These are phyloP conservation scores for Naganishia friedmannii DNA, from an alignment of 768 basidiomycete genomes.

Conservation along the genomic window DNA sequence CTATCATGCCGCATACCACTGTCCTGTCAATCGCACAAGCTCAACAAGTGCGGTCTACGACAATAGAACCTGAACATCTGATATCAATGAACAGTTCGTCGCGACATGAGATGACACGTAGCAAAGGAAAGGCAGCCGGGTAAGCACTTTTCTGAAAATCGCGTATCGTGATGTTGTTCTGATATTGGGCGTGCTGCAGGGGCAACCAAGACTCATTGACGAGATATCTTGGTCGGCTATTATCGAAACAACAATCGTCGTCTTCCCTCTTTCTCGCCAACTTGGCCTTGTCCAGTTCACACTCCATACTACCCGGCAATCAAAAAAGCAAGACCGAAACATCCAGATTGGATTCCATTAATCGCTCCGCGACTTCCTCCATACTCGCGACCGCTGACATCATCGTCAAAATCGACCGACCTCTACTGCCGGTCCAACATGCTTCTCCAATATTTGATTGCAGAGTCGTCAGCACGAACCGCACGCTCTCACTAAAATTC, in stretches of 20 bases:
- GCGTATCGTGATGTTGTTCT: background rate
- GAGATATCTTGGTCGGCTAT: background rate
- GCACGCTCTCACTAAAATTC: slow-evolving; percentile 2
- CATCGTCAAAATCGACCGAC: background rate
- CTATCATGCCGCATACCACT: background rate
- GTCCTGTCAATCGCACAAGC: background rate
- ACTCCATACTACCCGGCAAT: background rate
- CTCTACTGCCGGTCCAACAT: slow-evolving; percentile 19
- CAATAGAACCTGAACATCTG: background rate
- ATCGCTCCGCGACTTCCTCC: background rate
- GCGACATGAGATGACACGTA: background rate
- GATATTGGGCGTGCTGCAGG: background rate
- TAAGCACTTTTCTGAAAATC: background rate
- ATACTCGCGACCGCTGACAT: slow-evolving; percentile 11
- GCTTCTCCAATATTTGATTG: slow-evolving; percentile 19
- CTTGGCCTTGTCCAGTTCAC: background rate
- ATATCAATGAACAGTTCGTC: background rate
- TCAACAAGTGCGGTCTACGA: background rate
- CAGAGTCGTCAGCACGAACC: background rate
- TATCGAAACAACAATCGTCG: slow-evolving; percentile 13
- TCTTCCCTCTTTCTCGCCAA: slow-evolving; percentile 20
- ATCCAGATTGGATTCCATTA: background rate
- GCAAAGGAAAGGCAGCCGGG: background rate
- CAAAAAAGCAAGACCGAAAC: background rate
- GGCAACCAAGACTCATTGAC: slow-evolving; percentile 5